Evolutionary conservation across 176 grass and related monocot genomes (phyloP).

Genomic region (Stipa capillata): DNA sequence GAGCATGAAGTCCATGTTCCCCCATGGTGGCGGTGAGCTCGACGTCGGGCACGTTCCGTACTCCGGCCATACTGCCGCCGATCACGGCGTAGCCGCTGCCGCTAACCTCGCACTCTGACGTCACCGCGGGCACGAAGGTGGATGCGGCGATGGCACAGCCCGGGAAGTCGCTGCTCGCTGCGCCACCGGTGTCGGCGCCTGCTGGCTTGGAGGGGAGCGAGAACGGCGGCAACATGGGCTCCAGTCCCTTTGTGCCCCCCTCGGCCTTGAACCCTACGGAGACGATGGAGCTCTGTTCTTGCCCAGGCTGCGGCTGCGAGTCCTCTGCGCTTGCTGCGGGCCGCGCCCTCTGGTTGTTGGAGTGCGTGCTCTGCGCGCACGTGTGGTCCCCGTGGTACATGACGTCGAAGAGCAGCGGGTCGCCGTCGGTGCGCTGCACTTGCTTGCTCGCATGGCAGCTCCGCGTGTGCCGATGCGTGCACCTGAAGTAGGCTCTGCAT

Average conservation of each 20-base stretch:
- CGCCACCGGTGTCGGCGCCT: not conserved
- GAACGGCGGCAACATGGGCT: constrained; percentile 9
- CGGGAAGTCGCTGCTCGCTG: not conserved
- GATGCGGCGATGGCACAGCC: not conserved
- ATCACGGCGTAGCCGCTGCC: not conserved
- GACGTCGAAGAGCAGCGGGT: constrained; percentile 70
- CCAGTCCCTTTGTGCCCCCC: not conserved
- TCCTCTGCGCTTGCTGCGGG: not conserved
- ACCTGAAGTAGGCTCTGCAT: constrained; percentile 83
- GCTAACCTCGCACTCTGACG: not conserved
- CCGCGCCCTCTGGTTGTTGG: not conserved
- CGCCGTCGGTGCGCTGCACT: constrained; percentile 70
- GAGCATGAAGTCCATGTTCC: constrained; percentile 54
- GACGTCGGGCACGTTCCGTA: constrained; percentile 13
- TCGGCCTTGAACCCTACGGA: not conserved
- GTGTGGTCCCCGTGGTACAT: constrained; percentile 69
- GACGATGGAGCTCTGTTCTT: not conserved
- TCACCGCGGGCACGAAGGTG: constrained; percentile 7
- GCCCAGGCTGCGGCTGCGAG: not conserved
- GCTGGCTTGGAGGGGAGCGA: not conserved
- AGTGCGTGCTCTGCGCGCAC: constrained; percentile 46
- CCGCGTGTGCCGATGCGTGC: constrained; percentile 76
- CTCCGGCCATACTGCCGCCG: not conserved
- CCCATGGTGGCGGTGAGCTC: constrained; percentile 19
- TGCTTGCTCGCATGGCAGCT: constrained; percentile 73